Evolutionary conservation across 352 stramenopile species (phyloP), one percentile per base, ranked within the genome.

Genomic region (Pythium dissotocum): DNA sequence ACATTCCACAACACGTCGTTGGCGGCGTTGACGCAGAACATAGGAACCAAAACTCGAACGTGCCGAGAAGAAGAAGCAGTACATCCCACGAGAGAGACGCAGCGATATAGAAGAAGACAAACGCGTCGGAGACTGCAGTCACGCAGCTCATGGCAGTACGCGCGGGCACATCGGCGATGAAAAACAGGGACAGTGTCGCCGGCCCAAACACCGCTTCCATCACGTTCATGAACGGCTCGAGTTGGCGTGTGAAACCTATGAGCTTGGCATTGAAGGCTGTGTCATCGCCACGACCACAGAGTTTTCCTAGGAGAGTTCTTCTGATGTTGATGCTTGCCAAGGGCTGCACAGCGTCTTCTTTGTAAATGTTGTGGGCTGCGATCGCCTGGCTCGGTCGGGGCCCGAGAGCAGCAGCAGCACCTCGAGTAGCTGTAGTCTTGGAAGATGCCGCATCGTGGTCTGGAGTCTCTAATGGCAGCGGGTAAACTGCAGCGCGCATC

Each of bases 21-120:
- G 42, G 57, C 64, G 30, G 48, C 46, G 35, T 70, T 65, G 56
- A 70, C 57, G n/a, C 57, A 54, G 46, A n/a, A 65, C 28, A 65
- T n/a, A n/a, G 64, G 36, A 64, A 69, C 63, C 63, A 69, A 13
- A 69, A 69, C 44, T 69, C 63, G 40, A 69, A 69, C 8, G 63
- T 69, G 21, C 40, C 38, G n/a, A 62, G 5, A 4, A 68, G 9
- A 12, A 68, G 63, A 8, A 21, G 13, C 16, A 70, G 56, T 48
- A 70, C 56, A 26, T 70, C 64, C 57, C 64, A 70, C 24, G 64
- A 70, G 3, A 70, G 38, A n/a, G 64, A 61, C 51, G 56, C 48
- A 13, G 59, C 63, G 21, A 51, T 35, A 49, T 65, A 46, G 16
- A 70, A 14, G 10, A 65, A 33, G 5, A 70, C 48, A 12, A 65